Evolutionary conservation across 2,329 filamentous ascomycete species (phyloP).

Genomic region (Diplocarpon mali): DNA sequence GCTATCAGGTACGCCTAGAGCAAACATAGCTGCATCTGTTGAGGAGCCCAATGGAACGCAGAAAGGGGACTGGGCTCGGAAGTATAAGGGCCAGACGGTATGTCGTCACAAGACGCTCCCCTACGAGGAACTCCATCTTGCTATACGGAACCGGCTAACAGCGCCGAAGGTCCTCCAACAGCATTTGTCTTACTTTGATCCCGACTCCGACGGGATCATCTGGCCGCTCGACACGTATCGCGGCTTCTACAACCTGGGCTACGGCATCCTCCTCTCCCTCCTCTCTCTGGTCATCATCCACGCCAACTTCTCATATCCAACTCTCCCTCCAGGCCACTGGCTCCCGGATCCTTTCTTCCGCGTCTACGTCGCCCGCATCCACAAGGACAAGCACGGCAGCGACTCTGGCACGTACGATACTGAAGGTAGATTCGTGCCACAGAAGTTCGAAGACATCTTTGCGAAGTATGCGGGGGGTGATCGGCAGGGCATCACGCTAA

Average conservation of each 20-base stretch:
- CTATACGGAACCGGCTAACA: neutral
- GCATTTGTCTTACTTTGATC: conserved; percentile 41
- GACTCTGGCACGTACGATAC: conserved; percentile 37
- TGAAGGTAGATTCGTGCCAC: conserved; percentile 38
- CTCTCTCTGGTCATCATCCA: conserved; percentile 40
- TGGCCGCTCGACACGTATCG: conserved; percentile 40
- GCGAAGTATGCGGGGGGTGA: conserved; percentile 32
- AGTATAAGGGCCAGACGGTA: conserved; percentile 30
- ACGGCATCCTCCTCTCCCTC: conserved; percentile 32
- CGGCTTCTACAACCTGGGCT: conserved; percentile 36
- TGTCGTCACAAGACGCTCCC: neutral
- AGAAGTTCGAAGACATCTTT: conserved; percentile 41
- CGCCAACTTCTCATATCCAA: conserved; percentile 38
- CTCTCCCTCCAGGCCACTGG: conserved; percentile 29
- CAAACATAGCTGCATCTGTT: conserved; percentile 31
- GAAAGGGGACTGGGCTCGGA: conserved; percentile 28
- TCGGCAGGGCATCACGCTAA: conserved; percentile 30
- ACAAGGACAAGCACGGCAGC: conserved; percentile 34
- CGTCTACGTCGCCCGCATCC: conserved; percentile 25
- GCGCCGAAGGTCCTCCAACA: conserved; percentile 35
- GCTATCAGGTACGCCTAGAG: conserved; percentile 30
- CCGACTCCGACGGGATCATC: conserved; percentile 40
- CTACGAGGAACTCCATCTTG: too few relatives aligned
- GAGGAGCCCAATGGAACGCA: conserved; percentile 33
- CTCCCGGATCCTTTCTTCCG: conserved; percentile 33